Conservation (phyloP, 225 moss, liverwort and hornwort species). For the Neckera pumila region DNA sequence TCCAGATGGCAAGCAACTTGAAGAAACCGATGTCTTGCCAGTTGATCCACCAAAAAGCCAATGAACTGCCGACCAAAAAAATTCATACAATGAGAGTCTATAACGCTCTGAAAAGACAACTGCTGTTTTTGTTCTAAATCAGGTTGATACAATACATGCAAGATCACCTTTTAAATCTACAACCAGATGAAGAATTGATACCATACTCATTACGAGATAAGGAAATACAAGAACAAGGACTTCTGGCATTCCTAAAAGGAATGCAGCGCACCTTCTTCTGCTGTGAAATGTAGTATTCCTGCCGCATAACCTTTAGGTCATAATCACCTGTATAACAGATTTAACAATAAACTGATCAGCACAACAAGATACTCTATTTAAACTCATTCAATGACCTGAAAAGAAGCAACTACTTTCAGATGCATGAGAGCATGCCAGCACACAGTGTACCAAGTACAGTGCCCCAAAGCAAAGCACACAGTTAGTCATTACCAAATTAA, state of each 20-base stretch:
- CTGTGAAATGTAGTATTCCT: constrained; percentile 92
- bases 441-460: not conserved
- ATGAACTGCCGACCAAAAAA: constrained; percentile 46
- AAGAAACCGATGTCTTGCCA: constrained; percentile 86
- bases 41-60: constrained; percentile 73
- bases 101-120: not conserved
- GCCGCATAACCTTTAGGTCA: constrained; percentile 95
- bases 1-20: constrained; percentile 90
- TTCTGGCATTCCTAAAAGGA: not conserved
- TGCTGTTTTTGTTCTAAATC: not conserved
- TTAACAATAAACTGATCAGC: not conserved
- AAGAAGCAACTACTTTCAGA: not conserved
- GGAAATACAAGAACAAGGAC: not conserved
- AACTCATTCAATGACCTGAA: not conserved
- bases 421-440: not conserved
- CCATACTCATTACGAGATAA: not conserved
- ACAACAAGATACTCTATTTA: not conserved
- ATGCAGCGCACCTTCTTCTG: constrained; percentile 62
- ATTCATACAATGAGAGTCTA: not conserved
- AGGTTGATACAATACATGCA: not conserved
- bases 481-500: not conserved
- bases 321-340: constrained; percentile 56
- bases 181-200: not conserved
- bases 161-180: not conserved
- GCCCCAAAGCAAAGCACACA: not conserved